Evolutionary conservation across 768 basidiomycete species (phyloP).

Genomic region (Lactifluus volemus): DNA sequence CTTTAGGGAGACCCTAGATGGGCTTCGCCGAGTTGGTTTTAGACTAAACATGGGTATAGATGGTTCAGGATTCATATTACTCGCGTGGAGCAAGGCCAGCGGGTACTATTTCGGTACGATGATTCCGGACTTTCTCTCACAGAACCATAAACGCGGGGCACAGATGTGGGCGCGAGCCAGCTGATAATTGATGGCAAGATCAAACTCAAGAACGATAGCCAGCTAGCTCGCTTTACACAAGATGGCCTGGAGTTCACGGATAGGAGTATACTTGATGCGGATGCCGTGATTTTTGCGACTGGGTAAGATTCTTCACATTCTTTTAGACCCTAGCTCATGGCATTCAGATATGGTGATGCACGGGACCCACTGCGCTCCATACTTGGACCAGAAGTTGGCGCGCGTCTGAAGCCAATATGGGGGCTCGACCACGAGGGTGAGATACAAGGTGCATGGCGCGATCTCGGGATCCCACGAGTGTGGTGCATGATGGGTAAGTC

Average conservation of each 20-base stretch:
- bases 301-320: slow-evolving; percentile 26
- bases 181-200: slow-evolving; percentile 39
- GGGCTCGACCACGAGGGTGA: slow-evolving; percentile 61
- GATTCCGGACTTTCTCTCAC: not conserved
- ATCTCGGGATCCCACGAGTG: slow-evolving; percentile 42
- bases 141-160: not conserved
- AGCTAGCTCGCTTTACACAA: slow-evolving; percentile 33
- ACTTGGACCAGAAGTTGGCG: slow-evolving; percentile 38
- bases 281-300: slow-evolving; percentile 42
- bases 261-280: slow-evolving; percentile 36
- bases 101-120: slow-evolving; percentile 59
- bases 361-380: slow-evolving; percentile 33
- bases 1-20: slow-evolving; percentile 41
- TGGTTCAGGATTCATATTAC: slow-evolving; percentile 38
- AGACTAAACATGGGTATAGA: slow-evolving; percentile 40
- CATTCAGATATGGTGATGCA: slow-evolving; percentile 37
- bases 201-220: slow-evolving; percentile 37
- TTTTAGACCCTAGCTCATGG: not conserved
- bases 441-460: slow-evolving; percentile 40
- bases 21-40: slow-evolving; percentile 48
- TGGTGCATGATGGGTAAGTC: slow-evolving; percentile 53
- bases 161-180: slow-evolving; percentile 36
- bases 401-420: slow-evolving; percentile 49
- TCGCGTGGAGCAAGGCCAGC: slow-evolving; percentile 39
- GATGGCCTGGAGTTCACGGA: slow-evolving; percentile 35